Evolutionary conservation across 2,329 filamentous ascomycete species (phyloP), one percentile per base, ranked within the genome.

Genomic region (Fonsecaea nubica): DNA sequence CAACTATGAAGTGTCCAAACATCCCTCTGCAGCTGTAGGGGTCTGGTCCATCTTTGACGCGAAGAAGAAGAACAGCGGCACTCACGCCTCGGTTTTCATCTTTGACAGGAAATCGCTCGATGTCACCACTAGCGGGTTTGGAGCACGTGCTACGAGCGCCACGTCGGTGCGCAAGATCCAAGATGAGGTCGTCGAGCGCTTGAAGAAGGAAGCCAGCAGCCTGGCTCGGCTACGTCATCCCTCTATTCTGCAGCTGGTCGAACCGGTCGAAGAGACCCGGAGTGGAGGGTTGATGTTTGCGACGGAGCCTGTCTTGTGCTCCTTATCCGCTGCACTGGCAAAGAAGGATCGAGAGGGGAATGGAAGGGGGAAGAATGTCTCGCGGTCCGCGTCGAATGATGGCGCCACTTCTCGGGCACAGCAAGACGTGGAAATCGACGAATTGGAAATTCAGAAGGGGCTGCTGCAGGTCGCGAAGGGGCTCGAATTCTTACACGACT

Each of bases 21-120:
- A 87, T 66, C 87, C 91, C 10, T 90, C 88, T n/a, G 91, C 92
- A 59, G 88, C 88, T 60, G 92, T 93, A 15, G 95, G 95, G 18
- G 92, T 93, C 65, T 99, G 95, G 95, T 96, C 93, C 82, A 95
- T 99, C 75, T 94, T 94, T 84, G 93, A 97, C 81, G 93, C 92
- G 66, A 98, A 96, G 83, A 96, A 96, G 82, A 98, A 97, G 81
- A 92, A 91, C 35, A 97, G 93, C 0, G 92, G 92, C 72, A 96
- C 95, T 77, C 79, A 89, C 7, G 95, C 90, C 63, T 97, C 93
- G 15, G 89, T 98, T 72, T 99, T 98, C 75, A 89, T 98, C 71
- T 97, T 98, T 77, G 95, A 99, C 72, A 90, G 89, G 77, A 97
- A 96, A 80, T 87, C 88, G 0, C 82, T 99, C 62, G 93, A 97